These are phyloP conservation scores for Botryococcus braunii DNA, from an alignment of 163 green algal genomes.

Conservation along the genomic window DNA sequence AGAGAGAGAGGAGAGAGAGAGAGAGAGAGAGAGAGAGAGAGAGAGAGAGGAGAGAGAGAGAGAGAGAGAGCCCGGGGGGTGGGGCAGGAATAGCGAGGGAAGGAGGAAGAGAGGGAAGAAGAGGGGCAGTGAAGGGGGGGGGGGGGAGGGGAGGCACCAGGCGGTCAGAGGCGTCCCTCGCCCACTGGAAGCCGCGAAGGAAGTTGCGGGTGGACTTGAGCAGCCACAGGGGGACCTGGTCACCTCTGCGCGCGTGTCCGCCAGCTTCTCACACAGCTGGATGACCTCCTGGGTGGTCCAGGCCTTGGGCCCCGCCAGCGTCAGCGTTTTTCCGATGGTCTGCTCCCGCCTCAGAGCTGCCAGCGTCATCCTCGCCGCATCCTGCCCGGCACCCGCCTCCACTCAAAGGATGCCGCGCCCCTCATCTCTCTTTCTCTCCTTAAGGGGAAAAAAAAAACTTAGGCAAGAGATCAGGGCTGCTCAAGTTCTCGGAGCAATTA, in stretches of 20 bases:
- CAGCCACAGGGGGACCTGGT: conserved; percentile 73
- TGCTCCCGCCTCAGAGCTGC: conserved; percentile 68
- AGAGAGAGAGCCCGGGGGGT: too few species aligned
- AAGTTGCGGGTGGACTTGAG: conserved; percentile 61
- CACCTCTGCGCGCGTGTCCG: conserved; percentile 71
- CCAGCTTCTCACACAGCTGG: conserved; percentile 83
- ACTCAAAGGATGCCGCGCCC: too few species aligned
- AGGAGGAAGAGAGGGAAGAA: background rate
- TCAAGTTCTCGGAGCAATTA: too few species aligned
- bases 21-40: too few species aligned
- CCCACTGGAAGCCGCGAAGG: conserved; percentile 84
- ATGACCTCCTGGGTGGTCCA: conserved; percentile 89
- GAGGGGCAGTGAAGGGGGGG: background rate
- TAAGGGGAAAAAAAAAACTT: too few species aligned
- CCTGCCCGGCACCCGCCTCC: too few species aligned
- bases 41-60: too few species aligned
- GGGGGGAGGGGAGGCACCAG: too few species aligned
- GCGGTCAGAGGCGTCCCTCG: conserved; percentile 75
- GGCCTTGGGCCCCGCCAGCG: conserved; percentile 80
- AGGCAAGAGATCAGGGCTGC: too few species aligned
- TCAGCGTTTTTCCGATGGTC: conserved; percentile 63
- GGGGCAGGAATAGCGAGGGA: too few species aligned
- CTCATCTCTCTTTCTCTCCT: too few species aligned
- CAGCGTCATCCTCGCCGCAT: conserved; percentile 84
- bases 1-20: too few species aligned